Evolutionary conservation across 208 protist genomes (phyloP).

Genomic region (Angomonas ambiguus): DNA sequence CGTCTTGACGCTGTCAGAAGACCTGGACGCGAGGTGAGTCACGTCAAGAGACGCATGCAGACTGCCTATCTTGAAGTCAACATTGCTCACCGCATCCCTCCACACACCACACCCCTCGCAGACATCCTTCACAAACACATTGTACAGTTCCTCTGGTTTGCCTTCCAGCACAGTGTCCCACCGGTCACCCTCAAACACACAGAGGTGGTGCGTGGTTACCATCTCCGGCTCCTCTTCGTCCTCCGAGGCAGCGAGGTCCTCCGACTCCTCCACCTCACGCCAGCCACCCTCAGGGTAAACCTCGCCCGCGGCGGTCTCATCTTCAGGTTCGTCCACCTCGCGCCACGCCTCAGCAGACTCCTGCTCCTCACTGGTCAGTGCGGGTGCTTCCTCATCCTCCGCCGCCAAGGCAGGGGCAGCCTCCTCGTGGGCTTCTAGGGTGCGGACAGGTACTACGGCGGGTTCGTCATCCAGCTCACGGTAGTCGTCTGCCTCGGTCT

Average conservation of each 20-base stretch:
- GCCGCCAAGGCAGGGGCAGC: not conserved
- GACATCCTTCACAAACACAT: not conserved
- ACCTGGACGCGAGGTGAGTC: not conserved
- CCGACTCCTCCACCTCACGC: constrained; percentile 4
- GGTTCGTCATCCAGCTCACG: not conserved
- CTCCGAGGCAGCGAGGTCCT: constrained; percentile 4
- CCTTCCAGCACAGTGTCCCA: not conserved
- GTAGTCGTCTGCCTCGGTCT: not conserved
- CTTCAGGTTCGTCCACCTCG: constrained; percentile 4
- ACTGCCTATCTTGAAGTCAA: not conserved
- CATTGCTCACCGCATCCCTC: not conserved
- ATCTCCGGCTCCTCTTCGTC: constrained; percentile 3
- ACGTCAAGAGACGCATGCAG: not conserved
- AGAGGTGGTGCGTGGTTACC: not conserved
- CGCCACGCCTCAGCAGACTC: not conserved
- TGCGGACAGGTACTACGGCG: not conserved
- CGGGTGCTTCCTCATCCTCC: constrained; percentile 7
- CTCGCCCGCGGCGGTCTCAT: constrained; percentile 1
- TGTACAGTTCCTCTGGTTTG: not conserved
- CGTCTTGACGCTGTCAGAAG: not conserved
- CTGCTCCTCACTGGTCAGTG: not conserved
- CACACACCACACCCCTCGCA: not conserved
- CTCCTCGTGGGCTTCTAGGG: not conserved
- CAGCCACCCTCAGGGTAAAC: not conserved
- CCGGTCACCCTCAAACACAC: not conserved